These are phyloP conservation scores for Raphanus sativus DNA, from an alignment of 345 rosid species.

Conservation along the genomic window DNA sequence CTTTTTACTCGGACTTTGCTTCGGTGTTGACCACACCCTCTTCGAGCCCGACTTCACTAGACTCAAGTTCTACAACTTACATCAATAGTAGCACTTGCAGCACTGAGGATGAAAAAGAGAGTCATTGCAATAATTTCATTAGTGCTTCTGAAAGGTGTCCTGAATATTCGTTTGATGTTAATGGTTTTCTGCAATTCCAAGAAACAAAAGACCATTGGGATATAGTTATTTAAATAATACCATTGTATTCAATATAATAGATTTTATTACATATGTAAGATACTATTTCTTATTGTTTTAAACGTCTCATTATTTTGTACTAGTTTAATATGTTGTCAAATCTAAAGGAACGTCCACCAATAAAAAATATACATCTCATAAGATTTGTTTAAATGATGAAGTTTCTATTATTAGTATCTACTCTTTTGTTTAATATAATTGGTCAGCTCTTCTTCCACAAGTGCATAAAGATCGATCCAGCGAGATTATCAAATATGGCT, in stretches of 20 bases:
- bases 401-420: conserved; percentile 36
- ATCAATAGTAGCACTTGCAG: conserved; percentile 46
- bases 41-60: conserved; percentile 54
- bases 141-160: conserved; percentile 42
- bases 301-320: neutral
- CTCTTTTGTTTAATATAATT: conserved; percentile 18
- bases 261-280: conserved; percentile 23
- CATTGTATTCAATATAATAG: neutral
- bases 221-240: conserved; percentile 9
- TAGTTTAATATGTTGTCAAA: conserved; percentile 1
- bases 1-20: conserved; percentile 36
- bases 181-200: conserved; percentile 44
- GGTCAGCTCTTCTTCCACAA: conserved; percentile 18
- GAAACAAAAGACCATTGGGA: conserved; percentile 25
- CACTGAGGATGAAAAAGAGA: conserved; percentile 65
- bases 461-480: conserved; percentile 7
- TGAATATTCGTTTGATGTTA: conserved; percentile 42
- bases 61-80: conserved; percentile 47
- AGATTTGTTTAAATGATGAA: conserved; percentile 24
- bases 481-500: conserved; percentile 4
- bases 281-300: conserved; percentile 1
- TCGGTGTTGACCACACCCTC: conserved; percentile 54
- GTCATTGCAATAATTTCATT: conserved; percentile 41
- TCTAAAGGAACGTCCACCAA: conserved; percentile 31
- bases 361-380: conserved; percentile 10